A percentile compares a stretch with the other conserved stretches of the same genome.
These are phyloP conservation scores for Blastocystis sp. DNA, from an alignment of 352 stramenopile species.

Conservation along the genomic window DNA sequence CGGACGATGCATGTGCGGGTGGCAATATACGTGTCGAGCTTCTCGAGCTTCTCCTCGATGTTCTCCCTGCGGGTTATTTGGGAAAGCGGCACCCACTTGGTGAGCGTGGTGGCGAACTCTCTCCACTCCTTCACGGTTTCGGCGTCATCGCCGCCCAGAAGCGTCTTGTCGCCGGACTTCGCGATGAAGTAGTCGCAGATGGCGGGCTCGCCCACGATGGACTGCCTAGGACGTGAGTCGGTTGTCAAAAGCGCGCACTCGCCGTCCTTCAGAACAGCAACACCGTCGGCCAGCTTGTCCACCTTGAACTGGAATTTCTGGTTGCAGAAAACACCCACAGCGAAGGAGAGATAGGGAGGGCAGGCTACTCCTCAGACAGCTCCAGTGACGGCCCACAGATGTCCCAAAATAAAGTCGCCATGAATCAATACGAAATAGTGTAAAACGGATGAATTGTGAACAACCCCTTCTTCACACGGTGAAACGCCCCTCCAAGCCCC, in stretches of 20 bases:
- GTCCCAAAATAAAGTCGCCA: conserved; percentile 67
- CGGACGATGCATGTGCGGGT: conserved; percentile 88
- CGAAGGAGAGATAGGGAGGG: conserved; percentile 57
- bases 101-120: conserved; percentile 25
- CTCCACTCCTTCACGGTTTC: conserved; percentile 61
- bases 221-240: background rate
- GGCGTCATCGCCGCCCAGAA: conserved; percentile 64
- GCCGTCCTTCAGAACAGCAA: conserved; percentile 56
- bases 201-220: conserved; percentile 28
- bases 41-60: conserved; percentile 71
- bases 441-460: background rate
- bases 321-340: conserved; percentile 46
- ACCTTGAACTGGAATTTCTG: conserved; percentile 69
- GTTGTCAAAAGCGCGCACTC: conserved; percentile 3
- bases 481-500: background rate
- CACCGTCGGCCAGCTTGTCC: conserved; percentile 47
- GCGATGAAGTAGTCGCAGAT: conserved; percentile 69
- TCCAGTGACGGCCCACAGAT: background rate
- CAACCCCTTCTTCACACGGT: background rate
- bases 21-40: conserved; percentile 83
- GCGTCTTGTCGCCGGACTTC: conserved; percentile 27
- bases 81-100: background rate
- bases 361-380: background rate
- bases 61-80: conserved; percentile 1
- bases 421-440: background rate